These are phyloP conservation scores for Hemisphaericaspora xylanilytica DNA, from an alignment of 1,139 yeast genomes.

Conservation along the genomic window DNA sequence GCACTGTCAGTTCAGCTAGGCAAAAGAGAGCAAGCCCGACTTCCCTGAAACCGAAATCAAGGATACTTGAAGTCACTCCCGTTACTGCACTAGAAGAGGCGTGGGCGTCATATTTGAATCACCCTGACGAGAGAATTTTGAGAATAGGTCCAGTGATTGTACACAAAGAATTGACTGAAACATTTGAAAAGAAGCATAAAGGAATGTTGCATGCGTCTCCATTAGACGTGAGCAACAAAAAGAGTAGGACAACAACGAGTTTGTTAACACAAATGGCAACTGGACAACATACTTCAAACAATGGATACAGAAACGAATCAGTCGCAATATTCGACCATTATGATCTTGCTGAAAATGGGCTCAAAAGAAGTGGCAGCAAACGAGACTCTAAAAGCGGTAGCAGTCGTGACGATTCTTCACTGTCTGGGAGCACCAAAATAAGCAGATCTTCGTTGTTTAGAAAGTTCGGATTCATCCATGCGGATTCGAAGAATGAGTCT, in stretches of 20 bases:
- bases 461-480: conserved; percentile 27
- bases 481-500: conserved; percentile 15
- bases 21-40: conserved; percentile 4
- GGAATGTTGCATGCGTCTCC: conserved; percentile 65
- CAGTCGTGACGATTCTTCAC: not conserved
- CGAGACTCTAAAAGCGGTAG: conserved; percentile 11
- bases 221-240: conserved; percentile 32
- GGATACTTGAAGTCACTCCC: conserved; percentile 49
- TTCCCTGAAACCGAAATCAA: conserved; percentile 22
- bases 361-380: conserved; percentile 8
- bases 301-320: conserved; percentile 22
- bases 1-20: not conserved
- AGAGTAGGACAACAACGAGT: conserved; percentile 21
- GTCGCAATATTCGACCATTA: conserved; percentile 30
- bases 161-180: conserved; percentile 38
- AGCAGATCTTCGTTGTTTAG: conserved; percentile 25
- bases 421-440: conserved; percentile 4
- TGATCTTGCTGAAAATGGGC: conserved; percentile 18
- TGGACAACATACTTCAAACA: conserved; percentile 32
- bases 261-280: conserved; percentile 57
- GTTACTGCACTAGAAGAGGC: conserved; percentile 61
- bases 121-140: conserved; percentile 68
- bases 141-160: conserved; percentile 56
- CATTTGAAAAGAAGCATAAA: conserved; percentile 54
- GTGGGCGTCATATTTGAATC: conserved; percentile 60